Percentiles rank a stretch among this genome's conserved stretches.
Evolutionary conservation across 768 basidiomycete species (phyloP).

Genomic region (Termitomyces titanicus): DNA sequence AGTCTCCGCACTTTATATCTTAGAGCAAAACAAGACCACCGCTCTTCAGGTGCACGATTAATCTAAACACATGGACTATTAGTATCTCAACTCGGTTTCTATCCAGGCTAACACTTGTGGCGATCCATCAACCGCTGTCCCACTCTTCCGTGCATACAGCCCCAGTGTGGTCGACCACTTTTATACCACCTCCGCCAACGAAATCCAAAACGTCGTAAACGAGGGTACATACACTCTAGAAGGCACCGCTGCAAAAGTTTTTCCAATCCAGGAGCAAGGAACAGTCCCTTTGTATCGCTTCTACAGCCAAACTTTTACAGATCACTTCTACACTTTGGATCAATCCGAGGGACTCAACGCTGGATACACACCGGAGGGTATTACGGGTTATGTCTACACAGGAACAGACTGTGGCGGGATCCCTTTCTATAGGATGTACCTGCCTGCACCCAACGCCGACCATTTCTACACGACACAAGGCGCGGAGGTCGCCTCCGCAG

Average conservation of each 20-base stretch:
- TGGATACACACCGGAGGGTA: constrained; percentile 15
- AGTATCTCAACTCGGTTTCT: no score
- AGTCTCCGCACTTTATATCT: no score
- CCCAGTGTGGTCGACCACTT: constrained; percentile 2
- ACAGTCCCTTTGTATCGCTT: constrained; percentile 18
- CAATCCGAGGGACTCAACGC: constrained; percentile 11
- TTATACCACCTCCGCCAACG: constrained; percentile 8
- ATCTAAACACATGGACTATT: no score
- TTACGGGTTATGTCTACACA: constrained; percentile 16
- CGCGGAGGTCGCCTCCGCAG: no score
- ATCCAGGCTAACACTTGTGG: background rate
- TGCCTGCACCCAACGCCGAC: constrained; percentile 2
- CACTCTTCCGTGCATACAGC: constrained; percentile 8
- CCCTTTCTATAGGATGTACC: constrained; percentile 17
- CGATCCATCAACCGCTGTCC: background rate
- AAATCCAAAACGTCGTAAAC: background rate
- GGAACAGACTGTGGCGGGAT: constrained; percentile 6
- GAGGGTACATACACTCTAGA: background rate
- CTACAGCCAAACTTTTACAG: constrained; percentile 5
- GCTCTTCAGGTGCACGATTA: no score
- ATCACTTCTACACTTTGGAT: constrained; percentile 20
- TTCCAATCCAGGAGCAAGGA: background rate
- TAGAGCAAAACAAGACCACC: no score
- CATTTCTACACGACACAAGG: constrained; percentile 20
- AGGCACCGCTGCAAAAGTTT: constrained; percentile 8